A percentile compares a stretch with the other conserved stretches of the same genome.
Conservation (phyloP, 495 filamentous ascomycete genomes). For the Amniculicola lignicola region DNA sequence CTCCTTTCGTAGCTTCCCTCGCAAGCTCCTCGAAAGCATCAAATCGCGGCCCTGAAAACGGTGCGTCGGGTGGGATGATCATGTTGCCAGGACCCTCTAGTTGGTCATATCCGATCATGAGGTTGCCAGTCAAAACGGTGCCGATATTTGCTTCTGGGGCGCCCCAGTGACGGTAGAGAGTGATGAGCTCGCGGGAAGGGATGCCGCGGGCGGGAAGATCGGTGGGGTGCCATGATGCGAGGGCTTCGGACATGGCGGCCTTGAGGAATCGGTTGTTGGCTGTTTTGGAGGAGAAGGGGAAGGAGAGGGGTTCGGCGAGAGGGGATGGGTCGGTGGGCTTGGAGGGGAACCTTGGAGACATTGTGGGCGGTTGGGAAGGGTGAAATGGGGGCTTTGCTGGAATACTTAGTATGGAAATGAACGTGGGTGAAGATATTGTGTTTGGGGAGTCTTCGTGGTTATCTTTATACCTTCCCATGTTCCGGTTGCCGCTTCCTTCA, state of each 20-base stretch:
- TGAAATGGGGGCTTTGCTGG: not conserved
- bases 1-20: slow-evolving; percentile 49
- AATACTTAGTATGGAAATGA: not conserved
- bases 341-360: slow-evolving; percentile 40
- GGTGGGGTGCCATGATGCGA: slow-evolving; percentile 55
- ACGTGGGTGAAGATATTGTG: not conserved
- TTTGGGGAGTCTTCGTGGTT: too few relatives aligned
- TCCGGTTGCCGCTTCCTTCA: too few relatives aligned
- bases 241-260: slow-evolving; percentile 60
- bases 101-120: slow-evolving; percentile 59
- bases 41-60: slow-evolving; percentile 54
- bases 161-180: slow-evolving; percentile 59
- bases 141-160: slow-evolving; percentile 58
- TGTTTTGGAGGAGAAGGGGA: slow-evolving; percentile 55
- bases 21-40: slow-evolving; percentile 56
- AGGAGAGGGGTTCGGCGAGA: slow-evolving; percentile 55
- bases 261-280: slow-evolving; percentile 62
- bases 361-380: slow-evolving; percentile 9
- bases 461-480: too few relatives aligned
- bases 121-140: slow-evolving; percentile 59
- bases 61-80: slow-evolving; percentile 51
- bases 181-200: slow-evolving; percentile 55
- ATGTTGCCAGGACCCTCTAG: slow-evolving; percentile 58
- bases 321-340: slow-evolving; percentile 46
- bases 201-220: slow-evolving; percentile 53